Evolutionary conservation across 2,329 filamentous ascomycete genomes (phyloP).

Genomic region (Colletotrichum australisinense): DNA sequence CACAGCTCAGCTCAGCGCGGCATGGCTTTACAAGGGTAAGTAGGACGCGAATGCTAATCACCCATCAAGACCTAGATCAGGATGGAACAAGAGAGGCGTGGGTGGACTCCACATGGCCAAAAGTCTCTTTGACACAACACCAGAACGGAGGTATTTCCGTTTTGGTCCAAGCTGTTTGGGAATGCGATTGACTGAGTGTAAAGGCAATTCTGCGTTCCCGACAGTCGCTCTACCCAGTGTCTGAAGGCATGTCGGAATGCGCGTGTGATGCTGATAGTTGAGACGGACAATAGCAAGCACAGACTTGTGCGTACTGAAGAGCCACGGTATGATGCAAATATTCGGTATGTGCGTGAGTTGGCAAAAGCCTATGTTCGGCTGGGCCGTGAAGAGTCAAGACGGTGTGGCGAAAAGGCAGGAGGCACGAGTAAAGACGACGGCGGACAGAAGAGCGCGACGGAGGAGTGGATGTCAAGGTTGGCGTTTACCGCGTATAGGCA

Average conservation of each 20-base stretch:
- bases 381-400: constrained; percentile 16
- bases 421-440: not conserved
- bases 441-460: constrained; percentile 2
- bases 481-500: not conserved
- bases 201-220: constrained; percentile 14
- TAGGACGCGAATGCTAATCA: constrained; percentile 25
- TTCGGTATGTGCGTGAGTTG: not conserved
- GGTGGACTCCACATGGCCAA: constrained; percentile 31
- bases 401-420: constrained; percentile 13
- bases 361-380: constrained; percentile 10
- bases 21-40: constrained; percentile 6
- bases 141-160: constrained; percentile 32
- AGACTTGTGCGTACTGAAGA: constrained; percentile 8
- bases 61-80: constrained; percentile 20
- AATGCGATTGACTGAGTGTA: constrained; percentile 6
- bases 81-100: constrained; percentile 28
- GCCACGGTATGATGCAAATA: constrained; percentile 4
- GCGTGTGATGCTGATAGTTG: constrained; percentile 19
- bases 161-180: constrained; percentile 32
- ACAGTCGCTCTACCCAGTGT: not conserved
- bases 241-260: not conserved
- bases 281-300: constrained; percentile 20
- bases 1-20: not conserved
- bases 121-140: constrained; percentile 32
- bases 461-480: constrained; percentile 1